A percentile compares a stretch with the other conserved stretches of the same genome.
Conservation (phyloP, 2,329 filamentous ascomycete species). For the Cladosporium sp. region DNA sequence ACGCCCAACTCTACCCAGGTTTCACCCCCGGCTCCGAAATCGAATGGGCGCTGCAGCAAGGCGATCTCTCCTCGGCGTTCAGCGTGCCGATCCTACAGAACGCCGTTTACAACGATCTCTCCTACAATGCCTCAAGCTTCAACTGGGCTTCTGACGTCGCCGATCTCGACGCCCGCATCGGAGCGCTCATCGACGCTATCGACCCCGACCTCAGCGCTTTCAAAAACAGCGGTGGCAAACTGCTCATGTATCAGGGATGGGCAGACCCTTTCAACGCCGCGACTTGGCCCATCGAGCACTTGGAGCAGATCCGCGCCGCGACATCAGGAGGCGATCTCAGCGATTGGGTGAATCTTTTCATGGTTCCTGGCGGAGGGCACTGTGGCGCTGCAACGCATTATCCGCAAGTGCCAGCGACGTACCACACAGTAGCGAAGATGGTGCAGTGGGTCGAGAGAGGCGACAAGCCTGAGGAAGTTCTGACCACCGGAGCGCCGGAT, state of each 20-base stretch:
- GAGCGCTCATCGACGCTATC: conserved; percentile 42
- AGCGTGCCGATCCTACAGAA: conserved; percentile 45
- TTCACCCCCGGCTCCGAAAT: conserved; percentile 44
- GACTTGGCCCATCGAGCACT: conserved; percentile 37
- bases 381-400: conserved; percentile 38
- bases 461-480: conserved; percentile 32
- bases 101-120: conserved; percentile 41
- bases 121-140: conserved; percentile 39
- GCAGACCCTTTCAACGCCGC: conserved; percentile 28
- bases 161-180: conserved; percentile 36
- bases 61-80: conserved; percentile 37
- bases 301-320: conserved; percentile 27
- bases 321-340: conserved; percentile 24
- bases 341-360: conserved; percentile 42
- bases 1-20: conserved; percentile 41
- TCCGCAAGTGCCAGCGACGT: conserved; percentile 32
- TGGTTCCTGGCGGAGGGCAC: conserved; percentile 42
- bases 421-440: conserved; percentile 31
- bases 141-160: conserved; percentile 41
- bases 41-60: conserved; percentile 41
- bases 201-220: conserved; percentile 35
- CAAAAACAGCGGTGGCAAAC: conserved; percentile 37
- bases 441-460: conserved; percentile 37
- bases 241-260: conserved; percentile 42
- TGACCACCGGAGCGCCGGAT: conserved; percentile 35